Conservation (phyloP, 1,284 basidiomycete species). For the Ceratobasidium papillatum region DNA sequence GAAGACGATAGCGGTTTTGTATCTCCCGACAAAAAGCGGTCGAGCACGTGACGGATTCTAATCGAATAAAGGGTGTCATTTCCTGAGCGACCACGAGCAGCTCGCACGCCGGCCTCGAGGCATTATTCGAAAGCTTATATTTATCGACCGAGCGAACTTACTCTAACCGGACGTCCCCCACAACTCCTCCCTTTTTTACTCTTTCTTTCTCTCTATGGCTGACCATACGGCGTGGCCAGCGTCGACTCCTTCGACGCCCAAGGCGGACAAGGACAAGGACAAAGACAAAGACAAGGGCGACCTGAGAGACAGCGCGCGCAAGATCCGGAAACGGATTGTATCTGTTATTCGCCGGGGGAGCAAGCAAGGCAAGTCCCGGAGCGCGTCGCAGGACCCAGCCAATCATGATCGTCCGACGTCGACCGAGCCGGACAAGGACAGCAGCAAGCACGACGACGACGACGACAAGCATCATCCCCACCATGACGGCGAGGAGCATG, state of each 20-base stretch:
- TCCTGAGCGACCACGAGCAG: conserved; percentile 4
- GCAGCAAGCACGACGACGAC: neutral
- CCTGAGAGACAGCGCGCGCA: conserved; percentile 32
- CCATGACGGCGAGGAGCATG: neutral
- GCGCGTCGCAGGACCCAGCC: neutral
- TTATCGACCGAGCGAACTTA: neutral
- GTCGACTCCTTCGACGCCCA: neutral
- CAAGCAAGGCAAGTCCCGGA: conserved; percentile 18
- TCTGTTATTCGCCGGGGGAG: conserved; percentile 24
- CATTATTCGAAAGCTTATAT: neutral
- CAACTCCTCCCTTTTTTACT: neutral
- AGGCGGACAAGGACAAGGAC: conserved; percentile 1
- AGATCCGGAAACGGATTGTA: conserved; percentile 23
- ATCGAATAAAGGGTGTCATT: neutral
- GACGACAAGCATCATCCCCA: neutral
- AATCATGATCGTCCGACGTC: neutral
- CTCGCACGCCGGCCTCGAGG: conserved; percentile 37
- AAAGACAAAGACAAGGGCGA: neutral
- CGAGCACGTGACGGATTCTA: neutral
- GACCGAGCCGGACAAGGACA: neutral
- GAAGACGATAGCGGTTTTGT: neutral
- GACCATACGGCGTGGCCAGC: neutral
- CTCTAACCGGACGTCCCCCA: conserved; percentile 7
- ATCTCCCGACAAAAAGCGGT: neutral
- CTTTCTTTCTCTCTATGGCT: neutral